A percentile compares a stretch with the other conserved stretches of the same genome.
phyloP scores from a whole-genome alignment of 768 basidiomycete genomes.

The Boletus rufocinnamomeus region DNA sequence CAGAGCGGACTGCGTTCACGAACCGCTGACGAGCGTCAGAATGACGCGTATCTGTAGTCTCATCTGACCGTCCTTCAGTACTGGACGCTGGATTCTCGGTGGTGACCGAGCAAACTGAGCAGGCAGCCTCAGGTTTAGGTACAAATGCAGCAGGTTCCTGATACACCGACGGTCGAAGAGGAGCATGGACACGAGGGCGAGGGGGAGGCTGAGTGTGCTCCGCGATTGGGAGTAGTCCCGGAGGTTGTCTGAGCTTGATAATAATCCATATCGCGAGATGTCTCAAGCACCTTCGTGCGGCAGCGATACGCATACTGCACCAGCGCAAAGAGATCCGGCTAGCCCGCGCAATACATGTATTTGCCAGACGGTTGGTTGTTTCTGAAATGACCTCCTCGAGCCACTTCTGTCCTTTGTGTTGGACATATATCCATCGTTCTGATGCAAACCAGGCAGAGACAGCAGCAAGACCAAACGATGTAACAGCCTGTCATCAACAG shows the following conservation, averaged over 20 bases:
- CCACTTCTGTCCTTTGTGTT: slow-evolving; percentile 54
- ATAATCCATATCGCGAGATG: slow-evolving; percentile 28
- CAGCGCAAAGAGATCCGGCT: slow-evolving; percentile 29
- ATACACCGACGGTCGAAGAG: slow-evolving; percentile 17
- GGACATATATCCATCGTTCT: slow-evolving; percentile 50
- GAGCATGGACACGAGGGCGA: slow-evolving; percentile 13
- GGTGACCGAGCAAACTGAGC: slow-evolving; percentile 29
- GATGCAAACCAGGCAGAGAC: slow-evolving; percentile 57
- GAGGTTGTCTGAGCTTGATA: slow-evolving; percentile 24
- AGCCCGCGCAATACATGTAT: slow-evolving; percentile 28
- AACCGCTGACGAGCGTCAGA: slow-evolving; percentile 41
- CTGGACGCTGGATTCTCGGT: slow-evolving; percentile 32
- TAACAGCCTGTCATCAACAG: slow-evolving; percentile 32
- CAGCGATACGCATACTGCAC: slow-evolving; percentile 25
- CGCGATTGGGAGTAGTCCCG: slow-evolving; percentile 25
- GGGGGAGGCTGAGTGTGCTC: slow-evolving; percentile 23
- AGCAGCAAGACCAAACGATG: slow-evolving; percentile 46
- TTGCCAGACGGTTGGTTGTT: slow-evolving; percentile 27
- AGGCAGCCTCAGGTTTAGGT: slow-evolving; percentile 24
- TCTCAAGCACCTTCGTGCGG: slow-evolving; percentile 24
- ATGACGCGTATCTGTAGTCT: slow-evolving; percentile 27
- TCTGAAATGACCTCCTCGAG: slow-evolving; percentile 46
- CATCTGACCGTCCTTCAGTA: slow-evolving; percentile 31
- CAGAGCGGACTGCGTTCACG: slow-evolving; percentile 45
- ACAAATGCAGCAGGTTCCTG: slow-evolving; percentile 23